Percentiles rank a stretch among this genome's conserved stretches.
phyloP scores from a whole-genome alignment of 768 basidiomycete genomes.

The Lactarius quietus region DNA sequence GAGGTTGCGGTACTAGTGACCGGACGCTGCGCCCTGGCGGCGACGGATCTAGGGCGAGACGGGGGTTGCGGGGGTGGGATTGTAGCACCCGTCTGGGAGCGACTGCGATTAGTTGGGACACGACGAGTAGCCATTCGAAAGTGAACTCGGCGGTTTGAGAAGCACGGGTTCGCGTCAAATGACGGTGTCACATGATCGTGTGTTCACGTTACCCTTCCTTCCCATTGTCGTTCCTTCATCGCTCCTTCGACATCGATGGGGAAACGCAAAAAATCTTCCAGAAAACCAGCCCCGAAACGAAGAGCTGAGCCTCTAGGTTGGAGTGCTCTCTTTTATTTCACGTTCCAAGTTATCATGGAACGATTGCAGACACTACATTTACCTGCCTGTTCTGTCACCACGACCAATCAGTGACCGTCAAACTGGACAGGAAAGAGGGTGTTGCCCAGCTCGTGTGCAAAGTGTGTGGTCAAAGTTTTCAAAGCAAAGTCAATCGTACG shows the following conservation, averaged over 20 bases:
- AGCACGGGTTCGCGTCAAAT: conserved; percentile 26
- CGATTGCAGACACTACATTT: conserved; percentile 65
- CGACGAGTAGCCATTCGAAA: conserved; percentile 60
- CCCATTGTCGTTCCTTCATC: conserved; percentile 9
- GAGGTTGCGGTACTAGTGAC: conserved; percentile 28
- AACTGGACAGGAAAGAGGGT: conserved; percentile 82
- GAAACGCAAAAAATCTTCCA: conserved; percentile 86
- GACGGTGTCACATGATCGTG: conserved; percentile 12
- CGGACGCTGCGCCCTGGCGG: conserved; percentile 41
- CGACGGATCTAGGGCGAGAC: conserved; percentile 45
- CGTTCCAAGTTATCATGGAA: conserved; percentile 8
- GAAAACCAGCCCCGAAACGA: conserved; percentile 67
- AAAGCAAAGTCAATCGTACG: conserved; percentile 84
- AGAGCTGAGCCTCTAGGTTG: conserved; percentile 71
- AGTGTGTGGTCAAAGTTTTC: conserved; percentile 83
- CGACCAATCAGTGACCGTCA: conserved; percentile 82
- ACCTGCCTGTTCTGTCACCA: conserved; percentile 89
- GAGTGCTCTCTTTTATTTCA: conserved; percentile 22
- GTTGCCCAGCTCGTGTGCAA: conserved; percentile 76
- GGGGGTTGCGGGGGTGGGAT: conserved; percentile 38
- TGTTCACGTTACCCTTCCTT: not conserved
- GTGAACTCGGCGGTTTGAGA: conserved; percentile 3
- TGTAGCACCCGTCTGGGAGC: conserved; percentile 32
- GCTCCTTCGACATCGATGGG: conserved; percentile 50
- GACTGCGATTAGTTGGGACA: conserved; percentile 48